phyloP scores from a whole-genome alignment of 1,284 basidiomycete species.

The Hypsizygus ulmarius region DNA sequence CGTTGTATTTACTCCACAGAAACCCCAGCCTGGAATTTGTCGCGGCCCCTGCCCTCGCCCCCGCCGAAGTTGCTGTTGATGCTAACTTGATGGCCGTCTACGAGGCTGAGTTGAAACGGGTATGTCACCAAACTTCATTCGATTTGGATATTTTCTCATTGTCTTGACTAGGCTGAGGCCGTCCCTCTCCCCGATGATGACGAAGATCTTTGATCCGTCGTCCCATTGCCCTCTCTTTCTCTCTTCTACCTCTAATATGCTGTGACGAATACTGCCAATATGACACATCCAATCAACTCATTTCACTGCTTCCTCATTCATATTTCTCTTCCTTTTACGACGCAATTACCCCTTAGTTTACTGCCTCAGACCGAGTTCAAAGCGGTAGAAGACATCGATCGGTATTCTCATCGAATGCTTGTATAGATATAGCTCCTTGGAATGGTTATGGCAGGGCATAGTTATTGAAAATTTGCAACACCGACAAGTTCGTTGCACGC shows the following conservation, averaged over 20 bases:
- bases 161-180: conserved; percentile 54
- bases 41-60: conserved; percentile 93
- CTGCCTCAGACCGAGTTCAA: conserved; percentile 12
- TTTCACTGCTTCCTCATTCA: conserved; percentile 14
- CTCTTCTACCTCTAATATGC: conserved; percentile 18
- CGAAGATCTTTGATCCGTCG: conserved; percentile 59
- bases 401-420: conserved; percentile 12
- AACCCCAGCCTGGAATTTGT: conserved; percentile 93
- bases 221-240: conserved; percentile 17
- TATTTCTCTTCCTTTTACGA: conserved; percentile 10
- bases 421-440: conserved; percentile 17
- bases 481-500: too few species aligned
- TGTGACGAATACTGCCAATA: conserved; percentile 26
- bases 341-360: conserved; percentile 14
- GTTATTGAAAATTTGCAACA: too few species aligned
- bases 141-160: conserved; percentile 2
- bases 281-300: conserved; percentile 18
- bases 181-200: conserved; percentile 81
- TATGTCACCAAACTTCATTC: conserved; percentile 30
- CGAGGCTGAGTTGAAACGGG: conserved; percentile 73
- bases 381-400: conserved; percentile 17
- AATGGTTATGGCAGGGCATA: neutral
- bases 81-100: conserved; percentile 81
- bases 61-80: conserved; percentile 92
- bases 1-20: conserved; percentile 28